Evolutionary conservation across 768 basidiomycete genomes (phyloP).

Genomic region (Strobilomyces dryophilus): DNA sequence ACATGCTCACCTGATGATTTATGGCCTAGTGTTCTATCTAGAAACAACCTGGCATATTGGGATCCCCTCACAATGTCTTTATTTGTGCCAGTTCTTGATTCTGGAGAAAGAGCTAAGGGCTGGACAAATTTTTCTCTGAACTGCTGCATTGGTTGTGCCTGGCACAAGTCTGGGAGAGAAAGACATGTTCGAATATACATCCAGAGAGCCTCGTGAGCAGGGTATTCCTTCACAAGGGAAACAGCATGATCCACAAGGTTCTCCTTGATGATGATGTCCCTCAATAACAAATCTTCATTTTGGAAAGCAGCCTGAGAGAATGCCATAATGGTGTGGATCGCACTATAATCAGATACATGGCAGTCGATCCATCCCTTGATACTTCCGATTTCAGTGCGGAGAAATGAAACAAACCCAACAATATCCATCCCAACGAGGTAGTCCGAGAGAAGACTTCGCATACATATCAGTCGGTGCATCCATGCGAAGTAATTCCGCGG

Average conservation of each 20-base stretch:
- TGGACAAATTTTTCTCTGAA: slow-evolving; percentile 17
- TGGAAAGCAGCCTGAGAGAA: slow-evolving; percentile 25
- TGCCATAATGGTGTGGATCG: slow-evolving; percentile 50
- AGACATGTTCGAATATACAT: slow-evolving; percentile 35
- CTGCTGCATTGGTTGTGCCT: neutral
- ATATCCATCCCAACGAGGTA: slow-evolving; percentile 15
- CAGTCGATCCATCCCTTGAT: slow-evolving; percentile 51
- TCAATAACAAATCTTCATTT: slow-evolving; percentile 3
- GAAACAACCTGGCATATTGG: slow-evolving; percentile 10
- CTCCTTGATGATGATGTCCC: slow-evolving; percentile 1
- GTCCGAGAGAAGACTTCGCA: slow-evolving; percentile 30
- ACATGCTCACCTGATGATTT: neutral
- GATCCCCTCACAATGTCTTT: neutral
- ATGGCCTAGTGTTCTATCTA: neutral
- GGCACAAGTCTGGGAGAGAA: neutral
- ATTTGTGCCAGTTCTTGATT: too few species aligned
- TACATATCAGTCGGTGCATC: slow-evolving; percentile 54
- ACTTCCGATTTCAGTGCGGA: slow-evolving; percentile 36
- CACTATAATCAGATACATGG: slow-evolving; percentile 68
- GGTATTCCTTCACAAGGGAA: slow-evolving; percentile 47
- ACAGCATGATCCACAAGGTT: slow-evolving; percentile 38
- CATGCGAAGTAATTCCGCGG: slow-evolving; percentile 76
- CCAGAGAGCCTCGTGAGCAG: slow-evolving; percentile 63
- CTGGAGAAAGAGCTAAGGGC: slow-evolving; percentile 10
- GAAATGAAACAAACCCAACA: slow-evolving; percentile 25